Evolutionary conservation across 192 early-diverging fungal genomes (phyloP).

Genomic region (Coemansia sp.): DNA sequence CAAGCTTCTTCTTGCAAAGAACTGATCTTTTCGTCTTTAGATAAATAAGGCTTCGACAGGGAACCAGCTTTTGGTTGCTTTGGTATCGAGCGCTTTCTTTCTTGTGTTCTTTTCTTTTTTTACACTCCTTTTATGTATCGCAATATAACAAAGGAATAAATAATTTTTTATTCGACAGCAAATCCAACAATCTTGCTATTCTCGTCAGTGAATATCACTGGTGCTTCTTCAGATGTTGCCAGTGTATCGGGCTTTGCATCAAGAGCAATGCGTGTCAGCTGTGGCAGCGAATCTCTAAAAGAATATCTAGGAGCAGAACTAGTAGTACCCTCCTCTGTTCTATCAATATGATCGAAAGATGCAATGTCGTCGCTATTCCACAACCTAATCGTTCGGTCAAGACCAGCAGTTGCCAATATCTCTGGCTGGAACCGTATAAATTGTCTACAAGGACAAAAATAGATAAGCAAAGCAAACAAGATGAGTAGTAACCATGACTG

Average conservation of each 20-base stretch:
- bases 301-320: background rate
- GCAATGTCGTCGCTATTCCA: constrained; percentile 37
- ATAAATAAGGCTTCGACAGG: background rate
- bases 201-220: constrained; percentile 29
- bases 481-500: background rate
- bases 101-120: constrained; percentile 9
- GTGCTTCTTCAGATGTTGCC: constrained; percentile 12
- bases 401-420: constrained; percentile 38
- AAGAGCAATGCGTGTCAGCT: constrained; percentile 8
- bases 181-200: constrained; percentile 18
- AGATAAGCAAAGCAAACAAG: background rate
- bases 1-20: constrained; percentile 86
- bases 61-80: background rate
- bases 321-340: background rate
- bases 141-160: constrained; percentile 3
- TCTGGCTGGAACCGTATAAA: constrained; percentile 37
- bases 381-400: constrained; percentile 33
- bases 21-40: constrained; percentile 24
- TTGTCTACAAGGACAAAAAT: constrained; percentile 19
- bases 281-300: background rate
- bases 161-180: background rate
- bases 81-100: background rate
- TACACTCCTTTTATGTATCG: constrained; percentile 10
- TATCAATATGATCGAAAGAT: background rate
- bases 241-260: constrained; percentile 35